These are phyloP conservation scores for Myxozyma monticola DNA, from an alignment of 805 yeast genomes.

Conservation along the genomic window DNA sequence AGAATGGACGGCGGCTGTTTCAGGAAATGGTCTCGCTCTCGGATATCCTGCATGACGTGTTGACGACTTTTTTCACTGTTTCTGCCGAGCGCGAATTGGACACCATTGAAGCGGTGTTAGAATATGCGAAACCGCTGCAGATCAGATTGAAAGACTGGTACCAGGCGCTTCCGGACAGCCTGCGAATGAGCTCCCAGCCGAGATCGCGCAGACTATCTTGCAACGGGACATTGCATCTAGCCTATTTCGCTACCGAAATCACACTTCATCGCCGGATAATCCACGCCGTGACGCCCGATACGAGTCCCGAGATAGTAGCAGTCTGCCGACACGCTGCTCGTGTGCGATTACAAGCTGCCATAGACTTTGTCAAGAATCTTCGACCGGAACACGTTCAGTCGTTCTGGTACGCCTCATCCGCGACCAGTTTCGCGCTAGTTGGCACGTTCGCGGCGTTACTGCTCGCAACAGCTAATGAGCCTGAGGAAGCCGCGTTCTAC, in stretches of 20 bases:
- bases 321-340: slow-evolving; percentile 38
- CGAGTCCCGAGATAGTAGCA: slow-evolving; percentile 41
- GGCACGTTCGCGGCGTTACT: slow-evolving; percentile 35
- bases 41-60: slow-evolving; percentile 67
- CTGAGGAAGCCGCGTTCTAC: slow-evolving; percentile 63
- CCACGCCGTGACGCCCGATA: slow-evolving; percentile 46
- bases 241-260: slow-evolving; percentile 35
- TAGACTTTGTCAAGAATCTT: slow-evolving; percentile 32
- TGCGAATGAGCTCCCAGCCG: slow-evolving; percentile 43
- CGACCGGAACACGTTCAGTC: slow-evolving; percentile 34
- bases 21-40: slow-evolving; percentile 66
- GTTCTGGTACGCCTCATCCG: slow-evolving; percentile 33
- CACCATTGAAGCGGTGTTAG: slow-evolving; percentile 66
- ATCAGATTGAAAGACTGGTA: slow-evolving; percentile 41
- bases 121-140: slow-evolving; percentile 53
- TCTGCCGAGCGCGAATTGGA: slow-evolving; percentile 57
- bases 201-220: slow-evolving; percentile 74
- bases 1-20: slow-evolving; percentile 68
- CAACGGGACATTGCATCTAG: slow-evolving; percentile 47
- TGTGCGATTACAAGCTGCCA: slow-evolving; percentile 29
- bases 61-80: slow-evolving; percentile 71
- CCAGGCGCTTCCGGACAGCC: slow-evolving; percentile 37
- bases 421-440: slow-evolving; percentile 36
- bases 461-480: slow-evolving; percentile 49
- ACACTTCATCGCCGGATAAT: slow-evolving; percentile 34